Evolutionary conservation across 2,329 filamentous ascomycete species (phyloP).

Genomic region (Thielaviopsis ethacetica): DNA sequence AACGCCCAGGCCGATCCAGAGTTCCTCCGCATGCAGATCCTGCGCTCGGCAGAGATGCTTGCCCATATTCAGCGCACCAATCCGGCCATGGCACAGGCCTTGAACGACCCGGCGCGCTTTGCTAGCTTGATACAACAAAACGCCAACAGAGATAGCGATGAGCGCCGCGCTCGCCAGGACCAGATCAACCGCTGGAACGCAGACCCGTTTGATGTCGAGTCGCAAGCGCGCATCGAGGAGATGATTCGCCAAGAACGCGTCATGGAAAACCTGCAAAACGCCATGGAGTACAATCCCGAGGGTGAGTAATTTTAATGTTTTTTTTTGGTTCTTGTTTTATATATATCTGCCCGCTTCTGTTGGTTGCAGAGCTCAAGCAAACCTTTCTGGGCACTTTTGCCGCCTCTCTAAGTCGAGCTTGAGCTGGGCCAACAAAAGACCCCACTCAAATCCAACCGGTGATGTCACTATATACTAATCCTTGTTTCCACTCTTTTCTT

Average conservation of each 20-base stretch:
- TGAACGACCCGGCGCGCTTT: constrained; percentile 64
- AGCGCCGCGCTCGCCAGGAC: constrained; percentile 61
- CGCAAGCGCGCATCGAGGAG: constrained; percentile 84
- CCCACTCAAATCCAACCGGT: background rate
- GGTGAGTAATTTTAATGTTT: constrained; percentile 35
- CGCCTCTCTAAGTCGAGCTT: background rate
- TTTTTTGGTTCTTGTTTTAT: background rate
- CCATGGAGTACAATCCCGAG: constrained; percentile 94
- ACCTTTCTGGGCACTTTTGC: background rate
- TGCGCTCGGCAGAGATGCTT: constrained; percentile 60
- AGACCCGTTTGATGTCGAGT: constrained; percentile 86
- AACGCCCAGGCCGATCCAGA: constrained; percentile 49
- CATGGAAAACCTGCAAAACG: constrained; percentile 88
- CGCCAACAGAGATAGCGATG: constrained; percentile 52
- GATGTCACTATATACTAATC: background rate
- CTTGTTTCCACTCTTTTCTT: constrained; percentile 6
- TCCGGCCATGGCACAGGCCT: constrained; percentile 59
- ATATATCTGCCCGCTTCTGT: background rate
- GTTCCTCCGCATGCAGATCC: constrained; percentile 62
- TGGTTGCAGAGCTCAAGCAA: background rate
- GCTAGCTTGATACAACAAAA: constrained; percentile 53
- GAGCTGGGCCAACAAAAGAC: background rate
- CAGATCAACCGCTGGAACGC: constrained; percentile 77
- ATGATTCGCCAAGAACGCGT: constrained; percentile 92
- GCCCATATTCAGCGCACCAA: constrained; percentile 54